phyloP scores from a whole-genome alignment of 441 rosid genomes.

The Bocquillonia castaneifolia region DNA sequence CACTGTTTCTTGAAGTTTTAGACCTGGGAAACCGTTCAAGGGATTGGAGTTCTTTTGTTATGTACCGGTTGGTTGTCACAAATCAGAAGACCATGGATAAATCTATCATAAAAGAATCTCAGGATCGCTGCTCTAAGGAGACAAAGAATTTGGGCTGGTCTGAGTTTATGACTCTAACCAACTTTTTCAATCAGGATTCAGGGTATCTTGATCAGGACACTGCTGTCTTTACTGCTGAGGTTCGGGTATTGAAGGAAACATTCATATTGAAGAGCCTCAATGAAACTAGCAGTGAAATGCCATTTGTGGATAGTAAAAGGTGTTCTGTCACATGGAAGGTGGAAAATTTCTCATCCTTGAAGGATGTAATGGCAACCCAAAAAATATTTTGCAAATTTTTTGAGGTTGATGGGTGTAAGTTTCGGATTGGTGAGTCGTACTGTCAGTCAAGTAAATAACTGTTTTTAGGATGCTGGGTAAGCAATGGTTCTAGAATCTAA shows the following conservation, averaged over 20 bases:
- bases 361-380: conserved; percentile 75
- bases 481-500: conserved; percentile 27
- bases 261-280: conserved; percentile 48
- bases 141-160: conserved; percentile 93
- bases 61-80: conserved; percentile 67
- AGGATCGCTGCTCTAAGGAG: conserved; percentile 78
- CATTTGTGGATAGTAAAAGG: conserved; percentile 41
- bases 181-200: conserved; percentile 80
- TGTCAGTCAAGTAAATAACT: neutral
- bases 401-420: conserved; percentile 86
- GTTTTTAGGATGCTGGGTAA: conserved; percentile 5
- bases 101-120: conserved; percentile 73
- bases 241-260: conserved; percentile 76
- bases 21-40: conserved; percentile 61
- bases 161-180: conserved; percentile 80
- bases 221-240: conserved; percentile 74
- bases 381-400: conserved; percentile 79
- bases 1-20: conserved; percentile 85
- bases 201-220: conserved; percentile 78
- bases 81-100: conserved; percentile 66
- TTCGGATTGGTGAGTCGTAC: conserved; percentile 63
- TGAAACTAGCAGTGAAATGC: conserved; percentile 31
- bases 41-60: conserved; percentile 80
- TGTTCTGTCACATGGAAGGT: conserved; percentile 83
- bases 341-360: conserved; percentile 78